Percentiles rank a stretch among this genome's conserved stretches.
These are phyloP conservation scores for Cutaneotrichosporon mucoides DNA, from an alignment of 1,284 basidiomycete genomes.

Conservation along the genomic window DNA sequence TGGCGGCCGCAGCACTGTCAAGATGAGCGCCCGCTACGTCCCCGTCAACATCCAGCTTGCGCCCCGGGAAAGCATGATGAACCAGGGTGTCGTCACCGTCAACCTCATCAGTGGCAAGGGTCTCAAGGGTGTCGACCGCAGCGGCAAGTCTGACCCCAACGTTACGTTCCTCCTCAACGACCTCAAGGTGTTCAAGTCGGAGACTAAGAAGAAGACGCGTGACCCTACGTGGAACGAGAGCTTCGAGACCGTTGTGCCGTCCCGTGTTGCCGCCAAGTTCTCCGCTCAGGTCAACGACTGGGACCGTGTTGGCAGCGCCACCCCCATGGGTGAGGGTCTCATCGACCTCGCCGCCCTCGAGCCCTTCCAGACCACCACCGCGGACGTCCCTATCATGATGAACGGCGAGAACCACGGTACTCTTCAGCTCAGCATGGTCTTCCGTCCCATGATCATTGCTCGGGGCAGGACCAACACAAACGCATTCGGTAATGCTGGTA, in stretches of 20 bases:
- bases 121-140: constrained; percentile 77
- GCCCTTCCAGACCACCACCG: constrained; percentile 66
- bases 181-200: constrained; percentile 76
- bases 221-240: constrained; percentile 78
- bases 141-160: constrained; percentile 72
- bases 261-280: constrained; percentile 76
- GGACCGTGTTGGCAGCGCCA: constrained; percentile 79
- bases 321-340: constrained; percentile 68
- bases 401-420: constrained; percentile 69
- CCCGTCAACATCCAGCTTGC: constrained; percentile 84
- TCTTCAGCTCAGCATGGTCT: constrained; percentile 69
- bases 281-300: constrained; percentile 85
- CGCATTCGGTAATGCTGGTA: constrained; percentile 55
- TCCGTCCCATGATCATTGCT: constrained; percentile 66
- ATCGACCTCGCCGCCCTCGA: constrained; percentile 76
- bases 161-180: constrained; percentile 81
- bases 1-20: constrained; percentile 56
- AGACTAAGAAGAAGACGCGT: constrained; percentile 86
- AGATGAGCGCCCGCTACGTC: constrained; percentile 76
- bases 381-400: constrained; percentile 57
- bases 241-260: constrained; percentile 69
- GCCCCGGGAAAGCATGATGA: constrained; percentile 87
- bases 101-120: constrained; percentile 74
- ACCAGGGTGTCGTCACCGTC: constrained; percentile 80
- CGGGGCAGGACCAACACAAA: constrained; percentile 62